Base-by-base conservation (phyloP, 768 basidiomycete genomes). In the Serendipita sp. region DNA sequence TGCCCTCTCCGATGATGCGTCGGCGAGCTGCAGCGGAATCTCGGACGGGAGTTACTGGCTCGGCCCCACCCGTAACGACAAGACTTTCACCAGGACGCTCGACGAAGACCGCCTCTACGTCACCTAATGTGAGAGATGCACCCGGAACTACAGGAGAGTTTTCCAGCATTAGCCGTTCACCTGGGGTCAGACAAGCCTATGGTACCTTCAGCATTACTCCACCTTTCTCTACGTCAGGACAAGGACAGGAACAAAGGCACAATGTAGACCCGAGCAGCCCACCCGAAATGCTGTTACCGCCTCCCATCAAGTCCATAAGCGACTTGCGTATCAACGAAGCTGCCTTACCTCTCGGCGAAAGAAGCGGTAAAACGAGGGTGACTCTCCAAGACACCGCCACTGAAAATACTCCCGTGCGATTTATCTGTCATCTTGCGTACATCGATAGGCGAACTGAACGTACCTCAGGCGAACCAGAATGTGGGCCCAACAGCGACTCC, bases 201-300 rank as follows among this genome's bases (percentile, higher is more conserved):
- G 67, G 67, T n/a, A 44, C 65, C 41, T 64, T 56, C 14, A 65
- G 64, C 3, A n/a, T 20, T 11, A 67, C 61, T 13, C 67, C 67
- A 26, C 63, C 63, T 16, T 2, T 65, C 26, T 16, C 62, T 1
- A 28, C 34, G 41, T 30, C 43, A 16, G 17, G 30, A 28, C 53
- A 61, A n/a, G 34, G 14, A 38, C 34, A 14, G 14, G 34, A 38
- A 38, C 16, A 30, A 56, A 61, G 51, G 45, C 3, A 43, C n/a
- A 53, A 48, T 28, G 48, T 17, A 26, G 63, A 1, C 62, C 61
- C 22, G 34, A 64, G 45, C 26, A 56, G 9, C 30, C 45, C 17
- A 34, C 53, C 63, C 31, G 42, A 30, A 45, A 64, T 65, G 41
- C 42, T 22, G 17, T 51, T 65, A 7, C 64, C 64, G 31, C 64